These are phyloP conservation scores for Hanseniaspora jakobsenii DNA, from an alignment of 805 yeast species.

Conservation along the genomic window DNA sequence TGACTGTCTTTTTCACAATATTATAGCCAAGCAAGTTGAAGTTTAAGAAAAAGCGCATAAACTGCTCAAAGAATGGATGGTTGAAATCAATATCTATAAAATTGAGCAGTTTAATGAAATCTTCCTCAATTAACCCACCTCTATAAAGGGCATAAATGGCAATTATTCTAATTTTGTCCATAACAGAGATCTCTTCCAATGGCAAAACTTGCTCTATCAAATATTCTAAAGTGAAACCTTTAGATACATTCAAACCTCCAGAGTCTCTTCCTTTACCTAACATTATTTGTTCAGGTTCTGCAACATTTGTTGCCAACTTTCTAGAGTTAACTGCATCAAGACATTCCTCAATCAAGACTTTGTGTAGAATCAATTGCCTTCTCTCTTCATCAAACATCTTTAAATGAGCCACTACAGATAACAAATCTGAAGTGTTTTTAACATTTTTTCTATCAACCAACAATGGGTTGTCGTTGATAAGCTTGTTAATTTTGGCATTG, in stretches of 20 bases:
- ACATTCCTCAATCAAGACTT: conserved; percentile 52
- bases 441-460: conserved; percentile 57
- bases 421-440: conserved; percentile 54
- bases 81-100: conserved; percentile 37
- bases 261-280: conserved; percentile 59
- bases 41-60: conserved; percentile 45
- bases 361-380: conserved; percentile 47
- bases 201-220: conserved; percentile 37
- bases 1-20: conserved; percentile 34
- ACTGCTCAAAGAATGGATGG: conserved; percentile 31
- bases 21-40: conserved; percentile 48
- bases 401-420: conserved; percentile 61
- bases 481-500: conserved; percentile 45
- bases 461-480: conserved; percentile 61
- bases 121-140: conserved; percentile 67
- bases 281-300: conserved; percentile 76
- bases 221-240: conserved; percentile 41
- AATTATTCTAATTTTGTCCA: conserved; percentile 65
- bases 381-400: conserved; percentile 59
- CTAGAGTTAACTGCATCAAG: conserved; percentile 46
- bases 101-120: conserved; percentile 54
- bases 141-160: conserved; percentile 66
- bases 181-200: conserved; percentile 37
- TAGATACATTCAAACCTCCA: conserved; percentile 51
- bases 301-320: conserved; percentile 48